A percentile compares a stretch with the other conserved stretches of the same genome.
Conservation (phyloP, 164 flowering plant species). For the Liriodendron chinense region DNA sequence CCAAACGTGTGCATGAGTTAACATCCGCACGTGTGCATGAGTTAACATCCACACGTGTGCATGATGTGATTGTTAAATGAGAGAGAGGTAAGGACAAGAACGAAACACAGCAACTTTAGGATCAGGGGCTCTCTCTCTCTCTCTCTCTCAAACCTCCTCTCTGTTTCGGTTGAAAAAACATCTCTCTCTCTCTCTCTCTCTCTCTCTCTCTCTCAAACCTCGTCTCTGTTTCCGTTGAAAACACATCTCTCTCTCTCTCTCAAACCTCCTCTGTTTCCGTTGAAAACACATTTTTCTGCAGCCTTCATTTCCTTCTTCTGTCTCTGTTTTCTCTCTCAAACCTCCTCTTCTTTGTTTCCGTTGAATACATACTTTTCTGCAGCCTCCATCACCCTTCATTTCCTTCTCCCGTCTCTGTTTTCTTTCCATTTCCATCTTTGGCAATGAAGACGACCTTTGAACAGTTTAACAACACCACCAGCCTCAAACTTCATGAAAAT, state of each 20-base stretch:
- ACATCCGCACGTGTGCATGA: too few species aligned
- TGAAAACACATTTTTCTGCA: slow-evolving; percentile 7
- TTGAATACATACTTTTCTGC: too few species aligned
- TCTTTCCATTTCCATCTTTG: slow-evolving; percentile 2
- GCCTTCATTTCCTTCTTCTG: neutral
- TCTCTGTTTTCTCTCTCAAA: too few species aligned
- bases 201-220: too few species aligned
- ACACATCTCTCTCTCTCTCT: too few species aligned
- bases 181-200: too few species aligned
- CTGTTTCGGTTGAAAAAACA: too few species aligned
- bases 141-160: too few species aligned
- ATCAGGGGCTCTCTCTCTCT: too few species aligned
- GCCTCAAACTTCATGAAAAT: slow-evolving; percentile 22
- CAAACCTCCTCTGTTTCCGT: slow-evolving; percentile 31
- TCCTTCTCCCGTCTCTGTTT: neutral
- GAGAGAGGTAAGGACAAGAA: neutral
- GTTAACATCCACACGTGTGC: slow-evolving; percentile 38
- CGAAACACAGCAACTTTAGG: neutral
- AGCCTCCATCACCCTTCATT: neutral
- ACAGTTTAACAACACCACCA: slow-evolving; percentile 31
- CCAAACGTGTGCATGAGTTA: slow-evolving; percentile 26
- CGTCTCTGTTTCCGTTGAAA: too few species aligned
- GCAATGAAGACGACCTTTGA: slow-evolving; percentile 42
- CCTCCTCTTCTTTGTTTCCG: neutral
- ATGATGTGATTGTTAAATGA: slow-evolving; percentile 9